phyloP scores from a whole-genome alignment of 1,284 basidiomycete species.

The Heterobasidion occidentale region DNA sequence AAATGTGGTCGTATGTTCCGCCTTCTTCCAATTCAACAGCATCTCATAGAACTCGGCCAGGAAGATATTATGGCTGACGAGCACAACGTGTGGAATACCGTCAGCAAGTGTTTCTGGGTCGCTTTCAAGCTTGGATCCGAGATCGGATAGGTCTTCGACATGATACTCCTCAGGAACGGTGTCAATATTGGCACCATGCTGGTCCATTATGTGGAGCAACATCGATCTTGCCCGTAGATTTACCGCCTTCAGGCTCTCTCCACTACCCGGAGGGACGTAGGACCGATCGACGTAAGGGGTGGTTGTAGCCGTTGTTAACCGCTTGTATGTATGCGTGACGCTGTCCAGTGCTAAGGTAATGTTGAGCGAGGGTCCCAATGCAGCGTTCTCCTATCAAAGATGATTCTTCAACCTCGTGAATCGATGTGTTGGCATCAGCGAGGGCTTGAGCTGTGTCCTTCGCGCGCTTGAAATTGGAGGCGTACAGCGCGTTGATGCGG shows the following conservation, averaged over 20 bases:
- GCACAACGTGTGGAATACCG: neutral
- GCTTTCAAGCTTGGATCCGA: neutral
- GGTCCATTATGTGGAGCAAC: neutral
- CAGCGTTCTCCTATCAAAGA: neutral
- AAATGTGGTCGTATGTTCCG: neutral
- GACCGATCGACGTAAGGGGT: neutral
- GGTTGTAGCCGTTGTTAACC: neutral
- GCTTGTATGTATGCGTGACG: neutral
- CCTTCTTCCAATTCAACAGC: neutral
- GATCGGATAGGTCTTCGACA: neutral
- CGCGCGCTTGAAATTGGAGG: neutral
- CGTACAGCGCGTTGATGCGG: neutral
- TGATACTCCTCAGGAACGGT: neutral
- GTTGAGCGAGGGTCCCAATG: neutral
- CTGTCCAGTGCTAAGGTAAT: neutral
- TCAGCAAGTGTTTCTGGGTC: neutral
- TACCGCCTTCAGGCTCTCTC: neutral
- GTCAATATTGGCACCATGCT: neutral
- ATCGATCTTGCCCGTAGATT: neutral
- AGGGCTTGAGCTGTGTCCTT: neutral
- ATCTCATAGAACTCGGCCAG: neutral
- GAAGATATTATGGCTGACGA: conserved; percentile 1
- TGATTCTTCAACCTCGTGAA: neutral
- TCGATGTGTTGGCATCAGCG: neutral
- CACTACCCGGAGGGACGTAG: neutral